Conservation (phyloP, 2,329 filamentous ascomycete genomes). For the Triangularia setosa region DNA sequence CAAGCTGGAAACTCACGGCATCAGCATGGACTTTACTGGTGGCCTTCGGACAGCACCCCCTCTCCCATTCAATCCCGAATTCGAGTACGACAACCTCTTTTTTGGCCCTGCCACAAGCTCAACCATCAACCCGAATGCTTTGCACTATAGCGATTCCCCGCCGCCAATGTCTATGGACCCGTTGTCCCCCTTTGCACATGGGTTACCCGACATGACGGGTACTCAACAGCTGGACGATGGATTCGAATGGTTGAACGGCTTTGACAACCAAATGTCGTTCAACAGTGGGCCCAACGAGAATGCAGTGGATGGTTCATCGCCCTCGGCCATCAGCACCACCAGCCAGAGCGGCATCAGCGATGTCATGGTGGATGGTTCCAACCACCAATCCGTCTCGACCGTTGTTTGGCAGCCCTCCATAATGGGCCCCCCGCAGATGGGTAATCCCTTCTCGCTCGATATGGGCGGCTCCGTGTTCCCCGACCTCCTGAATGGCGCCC, state of each 20-base stretch:
- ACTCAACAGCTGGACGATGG: constrained; percentile 65
- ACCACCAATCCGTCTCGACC: constrained; percentile 56
- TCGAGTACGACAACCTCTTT: constrained; percentile 66
- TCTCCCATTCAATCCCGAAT: constrained; percentile 59
- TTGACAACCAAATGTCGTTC: constrained; percentile 74
- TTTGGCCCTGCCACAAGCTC: constrained; percentile 64
- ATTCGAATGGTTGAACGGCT: constrained; percentile 78
- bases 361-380: constrained; percentile 80
- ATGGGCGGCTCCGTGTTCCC: constrained; percentile 70
- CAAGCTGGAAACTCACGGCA: constrained; percentile 75
- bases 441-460: constrained; percentile 70
- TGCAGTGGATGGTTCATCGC: constrained; percentile 87
- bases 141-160: constrained; percentile 81
- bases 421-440: constrained; percentile 64
- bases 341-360: constrained; percentile 91
- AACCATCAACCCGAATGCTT: constrained; percentile 66
- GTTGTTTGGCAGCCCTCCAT: constrained; percentile 67
- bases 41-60: constrained; percentile 76
- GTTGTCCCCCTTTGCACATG: constrained; percentile 54
- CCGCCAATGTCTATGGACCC: constrained; percentile 62
- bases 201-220: constrained; percentile 55
- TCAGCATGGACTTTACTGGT: constrained; percentile 63
- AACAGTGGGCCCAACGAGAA: constrained; percentile 63
- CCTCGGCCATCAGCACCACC: constrained; percentile 90
- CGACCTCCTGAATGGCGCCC: constrained; percentile 68